These are phyloP conservation scores for Penstemon barbatus DNA, from an alignment of 257 asterid species.

Conservation along the genomic window DNA sequence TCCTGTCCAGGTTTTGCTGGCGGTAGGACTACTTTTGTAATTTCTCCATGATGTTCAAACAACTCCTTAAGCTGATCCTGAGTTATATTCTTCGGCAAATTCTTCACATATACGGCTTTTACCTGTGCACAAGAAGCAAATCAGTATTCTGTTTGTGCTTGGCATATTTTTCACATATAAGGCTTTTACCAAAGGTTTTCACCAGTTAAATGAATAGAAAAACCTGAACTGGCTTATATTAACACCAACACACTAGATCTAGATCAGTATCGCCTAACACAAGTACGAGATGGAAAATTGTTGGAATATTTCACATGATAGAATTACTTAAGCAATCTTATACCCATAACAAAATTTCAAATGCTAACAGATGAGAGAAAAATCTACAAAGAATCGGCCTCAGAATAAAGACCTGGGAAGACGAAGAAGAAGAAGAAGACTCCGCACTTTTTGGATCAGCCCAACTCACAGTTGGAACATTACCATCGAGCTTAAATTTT, in stretches of 20 bases:
- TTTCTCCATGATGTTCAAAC: conserved; percentile 88
- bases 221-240: background rate
- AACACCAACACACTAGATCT: background rate
- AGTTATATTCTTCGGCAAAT: conserved; percentile 78
- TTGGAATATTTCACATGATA: conserved; percentile 6
- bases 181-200: conserved; percentile 6
- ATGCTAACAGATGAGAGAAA: background rate
- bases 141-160: background rate
- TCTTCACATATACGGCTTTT: conserved; percentile 93
- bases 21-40: conserved; percentile 85
- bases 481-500: conserved; percentile 81
- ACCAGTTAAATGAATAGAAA: background rate
- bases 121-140: conserved; percentile 47
- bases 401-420: conserved; percentile 64
- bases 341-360: background rate
- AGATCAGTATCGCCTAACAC: background rate
- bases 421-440: conserved; percentile 37
- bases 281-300: background rate
- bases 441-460: conserved; percentile 92
- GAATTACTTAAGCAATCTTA: conserved; percentile 7
- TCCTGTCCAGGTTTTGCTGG: conserved; percentile 98
- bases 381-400: background rate
- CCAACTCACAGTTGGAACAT: conserved; percentile 99
- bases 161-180: too few relatives aligned
- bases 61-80: conserved; percentile 79